phyloP scores from a whole-genome alignment of 2,329 filamentous ascomycete species.

The Orbilia ellipsospora region DNA sequence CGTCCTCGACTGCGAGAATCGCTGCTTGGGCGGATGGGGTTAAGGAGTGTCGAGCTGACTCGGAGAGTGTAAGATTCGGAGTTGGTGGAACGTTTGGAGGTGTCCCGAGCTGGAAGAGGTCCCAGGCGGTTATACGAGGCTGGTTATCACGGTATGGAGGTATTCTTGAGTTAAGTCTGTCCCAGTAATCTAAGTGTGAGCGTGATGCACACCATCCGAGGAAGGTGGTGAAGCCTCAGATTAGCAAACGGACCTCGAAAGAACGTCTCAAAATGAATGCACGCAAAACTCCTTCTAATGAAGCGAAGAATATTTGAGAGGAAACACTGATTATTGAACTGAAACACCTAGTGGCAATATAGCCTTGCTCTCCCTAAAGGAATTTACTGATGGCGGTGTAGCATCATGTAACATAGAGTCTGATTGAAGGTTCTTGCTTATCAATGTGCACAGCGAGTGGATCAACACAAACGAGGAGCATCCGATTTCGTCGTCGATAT shows the following conservation, averaged over 20 bases:
- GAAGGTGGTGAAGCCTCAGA: constrained; percentile 17
- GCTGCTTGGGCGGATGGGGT: constrained; percentile 38
- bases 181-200: constrained; percentile 48
- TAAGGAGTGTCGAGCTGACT: constrained; percentile 37
- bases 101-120: constrained; percentile 43
- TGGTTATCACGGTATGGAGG: constrained; percentile 45
- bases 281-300: background rate
- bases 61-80: constrained; percentile 25
- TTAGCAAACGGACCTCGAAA: constrained; percentile 25
- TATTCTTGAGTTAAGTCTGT: constrained; percentile 46
- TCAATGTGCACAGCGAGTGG: background rate
- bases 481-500: too few species aligned
- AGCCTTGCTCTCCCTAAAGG: too few species aligned
- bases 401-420: constrained; percentile 12
- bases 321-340: background rate
- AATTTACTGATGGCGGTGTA: background rate
- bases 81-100: constrained; percentile 22
- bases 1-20: constrained; percentile 35
- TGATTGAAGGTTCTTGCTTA: too few species aligned
- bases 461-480: background rate
- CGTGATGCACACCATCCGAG: constrained; percentile 2
- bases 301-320: too few species aligned
- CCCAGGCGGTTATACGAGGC: constrained; percentile 50
- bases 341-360: background rate
- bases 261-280: constrained; percentile 1